Evolutionary conservation across 1,284 basidiomycete species (phyloP).

Genomic region (Rhodotorula sp.): DNA sequence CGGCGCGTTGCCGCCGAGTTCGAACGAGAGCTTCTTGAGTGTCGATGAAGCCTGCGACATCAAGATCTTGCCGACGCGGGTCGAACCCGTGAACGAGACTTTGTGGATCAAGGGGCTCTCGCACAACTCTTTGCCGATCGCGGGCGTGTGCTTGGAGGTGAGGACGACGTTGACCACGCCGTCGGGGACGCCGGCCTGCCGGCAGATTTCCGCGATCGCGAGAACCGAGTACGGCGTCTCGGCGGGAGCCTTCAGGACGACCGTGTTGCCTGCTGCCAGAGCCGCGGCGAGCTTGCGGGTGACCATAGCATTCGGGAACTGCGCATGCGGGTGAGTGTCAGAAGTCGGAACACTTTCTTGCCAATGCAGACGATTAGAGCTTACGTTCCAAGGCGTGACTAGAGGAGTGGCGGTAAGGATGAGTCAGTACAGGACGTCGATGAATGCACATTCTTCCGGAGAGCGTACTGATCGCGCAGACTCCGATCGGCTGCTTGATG

Average conservation of each 20-base stretch:
- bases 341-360: no score
- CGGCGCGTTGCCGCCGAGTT: conserved; percentile 72
- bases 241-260: conserved; percentile 88
- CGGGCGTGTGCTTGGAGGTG: conserved; percentile 69
- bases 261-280: conserved; percentile 84
- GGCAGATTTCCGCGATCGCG: conserved; percentile 67
- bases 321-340: not conserved
- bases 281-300: conserved; percentile 84
- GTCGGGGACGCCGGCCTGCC: conserved; percentile 84
- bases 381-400: conserved; percentile 42
- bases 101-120: conserved; percentile 61
- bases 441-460: not conserved
- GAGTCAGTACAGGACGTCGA: not conserved
- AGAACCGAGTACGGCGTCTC: conserved; percentile 94
- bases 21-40: conserved; percentile 69
- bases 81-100: conserved; percentile 83
- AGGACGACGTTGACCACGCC: conserved; percentile 95
- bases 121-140: conserved; percentile 67
- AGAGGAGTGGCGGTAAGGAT: not conserved
- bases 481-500: conserved; percentile 67
- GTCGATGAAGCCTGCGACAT: conserved; percentile 79
- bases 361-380: not conserved
- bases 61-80: conserved; percentile 84
- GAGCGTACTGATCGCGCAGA: conserved; percentile 41
- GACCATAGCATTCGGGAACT: conserved; percentile 89